phyloP scores from a whole-genome alignment of 805 yeast genomes.

The Kodamaea neixiangensis region DNA sequence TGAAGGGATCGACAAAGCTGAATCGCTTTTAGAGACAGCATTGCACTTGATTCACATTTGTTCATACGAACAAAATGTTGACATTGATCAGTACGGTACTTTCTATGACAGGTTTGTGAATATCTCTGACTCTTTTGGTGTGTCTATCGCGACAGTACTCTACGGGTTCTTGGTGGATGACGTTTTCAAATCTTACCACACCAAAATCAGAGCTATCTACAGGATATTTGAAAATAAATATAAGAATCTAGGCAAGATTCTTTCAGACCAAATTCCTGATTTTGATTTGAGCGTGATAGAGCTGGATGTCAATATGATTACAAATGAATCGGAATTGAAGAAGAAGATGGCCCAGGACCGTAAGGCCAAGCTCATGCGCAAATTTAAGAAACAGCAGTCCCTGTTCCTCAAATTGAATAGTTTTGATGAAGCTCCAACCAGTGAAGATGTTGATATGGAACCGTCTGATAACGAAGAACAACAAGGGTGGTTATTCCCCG shows the following conservation, averaged over 20 bases:
- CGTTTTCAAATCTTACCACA: slow-evolving; percentile 43
- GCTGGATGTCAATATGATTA: slow-evolving; percentile 11
- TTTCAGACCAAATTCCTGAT: slow-evolving; percentile 21
- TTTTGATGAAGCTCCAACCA: slow-evolving; percentile 24
- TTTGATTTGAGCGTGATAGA: slow-evolving; percentile 29
- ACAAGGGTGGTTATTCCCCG: slow-evolving; percentile 65
- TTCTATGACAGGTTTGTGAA: slow-evolving; percentile 33
- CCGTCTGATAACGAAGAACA: slow-evolving; percentile 33
- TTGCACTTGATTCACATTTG: slow-evolving; percentile 72
- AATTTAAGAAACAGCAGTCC: slow-evolving; percentile 76
- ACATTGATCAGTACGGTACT: slow-evolving; percentile 29
- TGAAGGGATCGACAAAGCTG: slow-evolving; percentile 46
- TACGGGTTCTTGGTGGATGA: slow-evolving; percentile 43
- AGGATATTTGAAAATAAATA: slow-evolving; percentile 29
- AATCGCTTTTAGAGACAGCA: slow-evolving; percentile 56
- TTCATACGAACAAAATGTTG: slow-evolving; percentile 32
- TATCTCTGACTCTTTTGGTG: slow-evolving; percentile 31
- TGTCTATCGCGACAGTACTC: slow-evolving; percentile 40
- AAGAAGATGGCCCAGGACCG: slow-evolving; percentile 70
- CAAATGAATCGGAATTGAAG: slow-evolving; percentile 47
- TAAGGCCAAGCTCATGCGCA: slow-evolving; percentile 70
- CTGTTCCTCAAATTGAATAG: slow-evolving; percentile 63
- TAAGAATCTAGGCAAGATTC: slow-evolving; percentile 19
- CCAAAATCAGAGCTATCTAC: slow-evolving; percentile 61
- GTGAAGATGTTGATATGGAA: slow-evolving; percentile 35